Evolutionary conservation across 805 yeast species (phyloP).

Genomic region (Brettanomyces sp.): DNA sequence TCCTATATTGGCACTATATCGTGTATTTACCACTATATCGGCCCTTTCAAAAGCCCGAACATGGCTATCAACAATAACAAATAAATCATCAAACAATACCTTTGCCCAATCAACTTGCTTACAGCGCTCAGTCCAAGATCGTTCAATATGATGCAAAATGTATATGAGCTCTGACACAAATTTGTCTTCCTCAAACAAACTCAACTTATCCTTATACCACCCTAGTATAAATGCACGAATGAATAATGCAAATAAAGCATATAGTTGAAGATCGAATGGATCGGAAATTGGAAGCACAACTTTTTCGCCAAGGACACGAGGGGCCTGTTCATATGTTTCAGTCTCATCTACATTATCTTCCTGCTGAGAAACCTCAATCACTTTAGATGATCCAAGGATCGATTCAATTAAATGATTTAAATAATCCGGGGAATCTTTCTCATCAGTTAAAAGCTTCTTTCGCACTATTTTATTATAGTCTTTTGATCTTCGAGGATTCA

Average conservation of each 20-base stretch:
- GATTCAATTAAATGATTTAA: conserved; percentile 10
- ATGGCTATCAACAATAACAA: conserved; percentile 28
- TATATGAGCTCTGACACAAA: conserved; percentile 32
- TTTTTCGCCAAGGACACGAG: neutral
- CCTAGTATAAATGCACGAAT: conserved; percentile 36
- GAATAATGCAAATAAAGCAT: conserved; percentile 36
- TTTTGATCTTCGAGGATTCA: too few relatives aligned
- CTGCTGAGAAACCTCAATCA: neutral
- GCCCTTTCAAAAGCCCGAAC: conserved; percentile 7
- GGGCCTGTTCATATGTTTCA: neutral
- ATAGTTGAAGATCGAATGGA: conserved; percentile 34
- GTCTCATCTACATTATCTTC: neutral
- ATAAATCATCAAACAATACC: conserved; percentile 36
- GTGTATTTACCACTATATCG: conserved; percentile 7
- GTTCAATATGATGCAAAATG: conserved; percentile 15
- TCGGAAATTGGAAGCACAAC: neutral
- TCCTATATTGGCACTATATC: conserved; percentile 2
- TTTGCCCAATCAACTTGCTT: conserved; percentile 23
- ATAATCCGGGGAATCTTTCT: conserved; percentile 17
- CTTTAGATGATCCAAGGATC: neutral
- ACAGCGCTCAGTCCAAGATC: neutral
- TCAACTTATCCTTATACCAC: conserved; percentile 28
- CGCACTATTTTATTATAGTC: too few relatives aligned
- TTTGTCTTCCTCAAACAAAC: conserved; percentile 27
- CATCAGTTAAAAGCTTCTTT: too few relatives aligned